Percentiles rank a stretch among this genome's conserved stretches.
These are phyloP conservation scores for Gossypium bickii DNA, from an alignment of 345 rosid species.

Conservation along the genomic window DNA sequence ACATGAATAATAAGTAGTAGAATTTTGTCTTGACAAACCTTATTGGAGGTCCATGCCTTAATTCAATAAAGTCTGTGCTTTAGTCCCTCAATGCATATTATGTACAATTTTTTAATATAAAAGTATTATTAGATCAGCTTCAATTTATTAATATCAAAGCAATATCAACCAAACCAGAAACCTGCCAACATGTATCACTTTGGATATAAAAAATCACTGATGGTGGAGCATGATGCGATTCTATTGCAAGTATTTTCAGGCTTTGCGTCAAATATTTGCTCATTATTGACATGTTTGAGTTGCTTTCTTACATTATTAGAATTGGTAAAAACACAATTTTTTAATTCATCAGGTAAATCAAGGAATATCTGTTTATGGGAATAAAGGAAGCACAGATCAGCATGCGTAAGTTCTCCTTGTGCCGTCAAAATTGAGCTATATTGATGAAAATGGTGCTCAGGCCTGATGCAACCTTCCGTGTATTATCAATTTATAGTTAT, in stretches of 20 bases:
- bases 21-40: neutral
- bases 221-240: neutral
- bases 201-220: neutral
- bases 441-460: neutral
- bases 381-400: constrained; percentile 99
- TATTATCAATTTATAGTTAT: constrained; percentile 46
- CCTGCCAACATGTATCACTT: neutral
- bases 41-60: neutral
- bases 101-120: neutral
- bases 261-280: neutral
- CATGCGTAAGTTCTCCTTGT: constrained; percentile 72
- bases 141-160: neutral
- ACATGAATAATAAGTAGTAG: neutral
- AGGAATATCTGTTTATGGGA: constrained; percentile 92
- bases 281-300: neutral
- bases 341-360: constrained; percentile 76
- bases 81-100: neutral
- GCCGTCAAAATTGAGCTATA: neutral
- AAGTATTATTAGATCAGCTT: neutral
- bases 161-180: neutral
- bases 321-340: constrained; percentile 3
- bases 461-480: constrained; percentile 8
- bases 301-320: neutral
- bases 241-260: neutral
- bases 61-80: neutral